Evolutionary conservation across 2,329 filamentous ascomycete genomes (phyloP).

Genomic region (Bertia moriformis): DNA sequence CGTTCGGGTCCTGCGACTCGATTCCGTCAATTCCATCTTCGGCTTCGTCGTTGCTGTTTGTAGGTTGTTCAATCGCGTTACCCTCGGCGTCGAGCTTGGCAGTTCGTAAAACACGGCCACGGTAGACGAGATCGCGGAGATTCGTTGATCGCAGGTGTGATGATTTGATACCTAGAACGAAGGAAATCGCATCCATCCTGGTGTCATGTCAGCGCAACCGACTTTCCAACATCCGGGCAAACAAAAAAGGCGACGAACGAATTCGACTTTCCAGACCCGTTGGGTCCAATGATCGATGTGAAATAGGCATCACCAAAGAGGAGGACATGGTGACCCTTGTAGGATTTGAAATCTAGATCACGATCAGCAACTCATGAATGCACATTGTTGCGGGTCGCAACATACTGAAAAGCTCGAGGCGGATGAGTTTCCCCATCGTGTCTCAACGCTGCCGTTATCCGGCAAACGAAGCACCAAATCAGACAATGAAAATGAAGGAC

Average conservation of each 20-base stretch:
- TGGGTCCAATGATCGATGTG: slow-evolving; percentile 96
- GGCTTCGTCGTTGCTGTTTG: slow-evolving; percentile 45
- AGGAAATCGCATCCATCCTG: slow-evolving; percentile 98
- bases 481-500: slow-evolving; percentile 4
- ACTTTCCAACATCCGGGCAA: slow-evolving; percentile 1
- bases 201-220: slow-evolving; percentile 10
- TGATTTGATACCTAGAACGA: slow-evolving; percentile 95
- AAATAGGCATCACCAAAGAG: slow-evolving; percentile 97
- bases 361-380: slow-evolving; percentile 3
- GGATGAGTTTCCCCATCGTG: slow-evolving; percentile 89
- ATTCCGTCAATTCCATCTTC: slow-evolving; percentile 43
- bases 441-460: slow-evolving; percentile 5
- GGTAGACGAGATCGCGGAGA: slow-evolving; percentile 87
- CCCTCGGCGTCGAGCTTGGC: slow-evolving; percentile 87
- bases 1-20: slow-evolving; percentile 43
- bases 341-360: slow-evolving; percentile 85
- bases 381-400: slow-evolving; percentile 7
- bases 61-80: slow-evolving; percentile 43
- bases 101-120: slow-evolving; percentile 80
- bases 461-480: too few relatives aligned
- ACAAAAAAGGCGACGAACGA: slow-evolving; percentile 63
- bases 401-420: slow-evolving; percentile 84
- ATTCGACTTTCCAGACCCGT: slow-evolving; percentile 98
- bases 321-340: slow-evolving; percentile 88
- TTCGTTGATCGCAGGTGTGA: slow-evolving; percentile 92